phyloP scores from a whole-genome alignment of 2,329 filamentous ascomycete species.

The Apiospora marii region DNA sequence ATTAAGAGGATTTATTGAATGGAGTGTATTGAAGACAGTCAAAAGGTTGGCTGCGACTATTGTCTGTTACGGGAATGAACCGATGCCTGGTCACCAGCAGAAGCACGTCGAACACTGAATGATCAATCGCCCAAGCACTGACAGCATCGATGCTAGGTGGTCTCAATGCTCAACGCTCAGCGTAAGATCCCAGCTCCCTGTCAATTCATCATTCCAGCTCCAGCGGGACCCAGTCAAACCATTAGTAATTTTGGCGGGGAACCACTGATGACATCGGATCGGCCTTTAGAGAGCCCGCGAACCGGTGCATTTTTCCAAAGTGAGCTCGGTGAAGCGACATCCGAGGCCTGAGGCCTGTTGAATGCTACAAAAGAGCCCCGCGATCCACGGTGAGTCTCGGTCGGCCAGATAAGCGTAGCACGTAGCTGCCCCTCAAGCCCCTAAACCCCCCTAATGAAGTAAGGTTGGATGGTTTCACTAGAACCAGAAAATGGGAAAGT shows the following conservation, averaged over 20 bases:
- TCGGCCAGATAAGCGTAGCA: background rate
- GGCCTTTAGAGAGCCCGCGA: background rate
- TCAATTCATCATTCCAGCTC: background rate
- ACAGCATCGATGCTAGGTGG: background rate
- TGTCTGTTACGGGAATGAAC: background rate
- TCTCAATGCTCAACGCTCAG: background rate
- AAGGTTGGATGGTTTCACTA: conserved; percentile 16
- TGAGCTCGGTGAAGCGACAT: background rate
- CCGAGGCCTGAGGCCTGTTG: background rate
- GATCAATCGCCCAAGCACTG: conserved; percentile 6
- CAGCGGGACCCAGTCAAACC: background rate
- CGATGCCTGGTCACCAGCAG: background rate
- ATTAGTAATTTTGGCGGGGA: conserved; percentile 8
- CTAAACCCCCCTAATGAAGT: background rate
- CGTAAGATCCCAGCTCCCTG: background rate
- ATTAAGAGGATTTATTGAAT: background rate
- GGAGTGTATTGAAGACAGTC: background rate
- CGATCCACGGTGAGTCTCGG: conserved; percentile 1
- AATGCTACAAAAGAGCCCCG: background rate
- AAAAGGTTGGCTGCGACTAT: background rate
- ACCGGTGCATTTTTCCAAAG: background rate
- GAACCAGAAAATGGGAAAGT: conserved; percentile 15
- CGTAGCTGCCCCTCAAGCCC: background rate
- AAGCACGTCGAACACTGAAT: conserved; percentile 13
- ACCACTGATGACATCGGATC: background rate